Percentiles rank a stretch among this genome's conserved stretches.
Conservation (phyloP, 805 yeast genomes). For the Teunomyces aglyptinius region DNA sequence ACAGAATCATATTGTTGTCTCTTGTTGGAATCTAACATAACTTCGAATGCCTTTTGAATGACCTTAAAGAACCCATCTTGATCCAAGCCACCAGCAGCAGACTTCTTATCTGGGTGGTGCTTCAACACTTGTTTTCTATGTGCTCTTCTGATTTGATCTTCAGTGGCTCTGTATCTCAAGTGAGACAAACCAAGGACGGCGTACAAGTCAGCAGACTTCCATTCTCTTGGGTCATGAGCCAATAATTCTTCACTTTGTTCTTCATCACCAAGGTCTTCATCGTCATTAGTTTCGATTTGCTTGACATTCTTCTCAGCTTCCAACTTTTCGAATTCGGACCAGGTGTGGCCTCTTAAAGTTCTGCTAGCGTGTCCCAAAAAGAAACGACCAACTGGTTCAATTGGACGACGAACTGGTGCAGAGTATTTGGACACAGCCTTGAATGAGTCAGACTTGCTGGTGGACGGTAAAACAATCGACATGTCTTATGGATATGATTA, state of each 20-base stretch:
- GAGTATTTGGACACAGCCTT: constrained; percentile 51
- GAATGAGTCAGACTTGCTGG: constrained; percentile 46
- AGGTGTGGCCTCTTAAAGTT: constrained; percentile 93
- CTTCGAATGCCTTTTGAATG: constrained; percentile 94
- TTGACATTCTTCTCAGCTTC: constrained; percentile 88
- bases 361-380: constrained; percentile 97
- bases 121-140: constrained; percentile 95
- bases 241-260: constrained; percentile 69
- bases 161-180: constrained; percentile 87
- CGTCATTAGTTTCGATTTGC: constrained; percentile 58
- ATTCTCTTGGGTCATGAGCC: constrained; percentile 92
- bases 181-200: constrained; percentile 93
- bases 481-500: constrained; percentile 14
- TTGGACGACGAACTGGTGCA: constrained; percentile 69
- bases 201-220: constrained; percentile 95
- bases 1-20: constrained; percentile 95
- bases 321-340: constrained; percentile 94
- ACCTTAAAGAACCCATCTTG: constrained; percentile 97
- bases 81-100: constrained; percentile 83
- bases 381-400: constrained; percentile 96
- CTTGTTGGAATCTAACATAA: constrained; percentile 78
- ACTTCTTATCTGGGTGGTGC: constrained; percentile 98
- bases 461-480: constrained; percentile 52
- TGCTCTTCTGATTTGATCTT: constrained; percentile 91
- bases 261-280: constrained; percentile 71